Evolutionary conservation across 1,139 yeast species (phyloP).

Genomic region (Protomyces inundatus): DNA sequence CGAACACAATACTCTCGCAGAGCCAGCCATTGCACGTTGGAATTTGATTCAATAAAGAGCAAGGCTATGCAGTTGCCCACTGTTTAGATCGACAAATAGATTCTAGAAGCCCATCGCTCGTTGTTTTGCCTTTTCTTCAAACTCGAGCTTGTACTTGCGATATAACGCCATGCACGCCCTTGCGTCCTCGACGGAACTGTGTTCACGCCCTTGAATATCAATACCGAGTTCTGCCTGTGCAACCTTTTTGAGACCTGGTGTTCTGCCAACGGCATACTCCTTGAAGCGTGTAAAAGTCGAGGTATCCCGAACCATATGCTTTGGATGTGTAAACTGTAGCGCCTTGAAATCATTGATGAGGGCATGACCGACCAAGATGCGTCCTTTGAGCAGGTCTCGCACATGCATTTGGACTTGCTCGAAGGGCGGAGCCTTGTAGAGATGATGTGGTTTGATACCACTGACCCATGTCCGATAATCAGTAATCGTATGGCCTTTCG

Average conservation of each 20-base stretch:
- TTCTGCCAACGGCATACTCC: constrained; percentile 55
- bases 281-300: constrained; percentile 57
- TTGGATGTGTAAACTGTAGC: constrained; percentile 64
- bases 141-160: constrained; percentile 55
- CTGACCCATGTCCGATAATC: constrained; percentile 96
- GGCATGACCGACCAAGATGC: constrained; percentile 78
- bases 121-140: constrained; percentile 42
- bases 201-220: constrained; percentile 69
- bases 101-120: constrained; percentile 3
- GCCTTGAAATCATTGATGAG: constrained; percentile 70
- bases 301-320: constrained; percentile 64
- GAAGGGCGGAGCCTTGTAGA: constrained; percentile 39
- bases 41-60: constrained; percentile 8
- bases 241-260: constrained; percentile 68
- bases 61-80: background rate
- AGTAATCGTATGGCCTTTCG: constrained; percentile 54
- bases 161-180: constrained; percentile 77
- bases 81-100: background rate
- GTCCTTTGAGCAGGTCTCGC: constrained; percentile 45
- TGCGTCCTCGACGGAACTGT: constrained; percentile 84
- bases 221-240: constrained; percentile 52
- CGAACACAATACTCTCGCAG: constrained; percentile 75
- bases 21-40: constrained; percentile 59
- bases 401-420: constrained; percentile 60
- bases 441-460: constrained; percentile 66